Conservation (phyloP, 2,329 filamentous ascomycete species). For the Stemphylium lycopersici region DNA sequence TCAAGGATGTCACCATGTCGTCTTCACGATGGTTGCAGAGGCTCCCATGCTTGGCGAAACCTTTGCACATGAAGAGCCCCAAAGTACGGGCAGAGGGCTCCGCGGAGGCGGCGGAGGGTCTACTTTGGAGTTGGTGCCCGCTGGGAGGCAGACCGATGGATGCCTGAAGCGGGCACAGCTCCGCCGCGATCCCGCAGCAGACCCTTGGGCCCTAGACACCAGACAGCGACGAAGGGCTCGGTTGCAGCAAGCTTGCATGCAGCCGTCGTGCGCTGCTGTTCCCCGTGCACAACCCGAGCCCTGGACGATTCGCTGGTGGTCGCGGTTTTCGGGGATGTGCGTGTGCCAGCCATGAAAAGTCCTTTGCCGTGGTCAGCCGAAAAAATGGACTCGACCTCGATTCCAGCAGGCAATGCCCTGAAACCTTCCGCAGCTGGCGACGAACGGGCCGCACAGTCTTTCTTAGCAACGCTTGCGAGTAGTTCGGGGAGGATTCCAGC, state of each 20-base stretch:
- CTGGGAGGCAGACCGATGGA: conserved; percentile 12
- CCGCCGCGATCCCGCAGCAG: conserved; percentile 19
- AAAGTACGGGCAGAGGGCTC: conserved; percentile 4
- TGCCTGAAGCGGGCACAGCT: conserved; percentile 9
- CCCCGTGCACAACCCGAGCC: conserved; percentile 12
- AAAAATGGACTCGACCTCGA: neutral
- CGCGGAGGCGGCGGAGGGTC: conserved; percentile 13
- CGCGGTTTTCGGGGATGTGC: neutral
- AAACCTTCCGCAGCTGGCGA: conserved; percentile 10
- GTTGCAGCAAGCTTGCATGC: conserved; percentile 21
- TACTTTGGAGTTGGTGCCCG: conserved; percentile 17
- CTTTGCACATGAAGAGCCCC: conserved; percentile 4
- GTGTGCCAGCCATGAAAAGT: neutral
- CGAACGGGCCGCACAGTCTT: conserved; percentile 29
- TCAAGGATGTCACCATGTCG: neutral
- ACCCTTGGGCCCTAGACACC: conserved; percentile 16
- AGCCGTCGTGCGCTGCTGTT: conserved; percentile 15
- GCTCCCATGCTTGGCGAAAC: neutral
- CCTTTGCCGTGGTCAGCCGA: conserved; percentile 16
- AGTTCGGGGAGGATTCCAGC: conserved; percentile 38
- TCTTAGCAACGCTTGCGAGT: conserved; percentile 35
- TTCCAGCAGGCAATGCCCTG: neutral
- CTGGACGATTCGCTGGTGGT: neutral
- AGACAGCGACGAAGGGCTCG: conserved; percentile 11
- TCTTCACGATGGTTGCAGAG: conserved; percentile 1